Conservation (phyloP, 2,329 filamentous ascomycete species). For the Paecilomyces dactylethromorphus region DNA sequence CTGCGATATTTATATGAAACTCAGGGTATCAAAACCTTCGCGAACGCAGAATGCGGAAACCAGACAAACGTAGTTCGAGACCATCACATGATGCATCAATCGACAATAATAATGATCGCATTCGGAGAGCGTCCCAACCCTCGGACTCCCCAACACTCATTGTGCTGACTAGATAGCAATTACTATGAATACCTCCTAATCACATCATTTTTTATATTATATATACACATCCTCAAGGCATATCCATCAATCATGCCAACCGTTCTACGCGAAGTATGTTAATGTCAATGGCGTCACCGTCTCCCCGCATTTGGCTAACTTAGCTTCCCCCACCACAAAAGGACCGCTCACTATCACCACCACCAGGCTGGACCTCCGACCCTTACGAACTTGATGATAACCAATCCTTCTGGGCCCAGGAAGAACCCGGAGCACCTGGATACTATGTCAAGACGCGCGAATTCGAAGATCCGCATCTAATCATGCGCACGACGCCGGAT, state of each 20-base stretch:
- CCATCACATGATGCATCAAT: not conserved
- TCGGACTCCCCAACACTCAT: no score
- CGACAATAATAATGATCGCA: not conserved
- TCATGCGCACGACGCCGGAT: not conserved
- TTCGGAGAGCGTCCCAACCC: not conserved
- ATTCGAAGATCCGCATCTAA: not conserved
- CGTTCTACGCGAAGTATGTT: not conserved
- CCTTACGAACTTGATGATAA: not conserved
- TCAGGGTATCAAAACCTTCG: not conserved
- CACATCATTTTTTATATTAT: not conserved
- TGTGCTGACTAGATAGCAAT: no score
- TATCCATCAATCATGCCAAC: not conserved
- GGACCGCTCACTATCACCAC: not conserved
- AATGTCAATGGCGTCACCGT: not conserved
- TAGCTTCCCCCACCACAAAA: not conserved
- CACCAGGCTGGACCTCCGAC: not conserved
- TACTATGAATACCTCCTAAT: no score
- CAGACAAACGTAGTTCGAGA: not conserved
- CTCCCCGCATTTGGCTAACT: not conserved
- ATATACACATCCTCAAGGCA: not conserved
- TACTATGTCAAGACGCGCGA: not conserved
- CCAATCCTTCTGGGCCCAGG: not conserved
- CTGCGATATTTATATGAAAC: not conserved
- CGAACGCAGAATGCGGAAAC: not conserved
- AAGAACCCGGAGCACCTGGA: not conserved